Evolutionary conservation across 768 basidiomycete genomes (phyloP).

Genomic region (Tubosaeta sp.): DNA sequence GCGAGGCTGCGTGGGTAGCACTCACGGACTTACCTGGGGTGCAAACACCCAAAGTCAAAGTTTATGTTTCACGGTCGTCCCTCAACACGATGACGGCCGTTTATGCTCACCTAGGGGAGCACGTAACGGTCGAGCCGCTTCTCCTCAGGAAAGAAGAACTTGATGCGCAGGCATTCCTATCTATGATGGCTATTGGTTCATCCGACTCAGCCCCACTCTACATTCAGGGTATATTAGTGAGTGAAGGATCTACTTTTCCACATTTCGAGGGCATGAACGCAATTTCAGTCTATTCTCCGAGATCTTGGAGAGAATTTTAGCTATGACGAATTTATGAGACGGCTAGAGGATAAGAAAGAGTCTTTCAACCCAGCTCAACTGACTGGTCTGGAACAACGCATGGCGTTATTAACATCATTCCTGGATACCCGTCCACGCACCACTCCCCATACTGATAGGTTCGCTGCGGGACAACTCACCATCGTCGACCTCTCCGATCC

Average conservation of each 20-base stretch:
- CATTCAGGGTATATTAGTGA: conserved; percentile 62
- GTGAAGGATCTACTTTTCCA: conserved; percentile 14
- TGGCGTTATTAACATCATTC: conserved; percentile 58
- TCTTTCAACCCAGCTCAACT: conserved; percentile 56
- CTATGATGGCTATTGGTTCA: conserved; percentile 69
- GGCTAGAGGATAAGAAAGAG: conserved; percentile 43
- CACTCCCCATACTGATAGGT: conserved; percentile 32
- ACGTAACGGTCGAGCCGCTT: conserved; percentile 52
- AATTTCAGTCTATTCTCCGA: conserved; percentile 51
- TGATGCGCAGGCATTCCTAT: conserved; percentile 63
- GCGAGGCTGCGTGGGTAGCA: conserved; percentile 63
- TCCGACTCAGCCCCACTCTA: conserved; percentile 63
- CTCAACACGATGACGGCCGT: conserved; percentile 56
- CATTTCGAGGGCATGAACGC: conserved; percentile 6
- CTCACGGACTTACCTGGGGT: conserved; percentile 33
- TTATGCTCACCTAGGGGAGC: conserved; percentile 47
- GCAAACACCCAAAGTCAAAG: conserved; percentile 33
- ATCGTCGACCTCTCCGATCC: conserved; percentile 72
- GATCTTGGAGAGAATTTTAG: conserved; percentile 58
- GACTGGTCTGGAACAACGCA: conserved; percentile 55
- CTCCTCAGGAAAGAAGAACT: conserved; percentile 55
- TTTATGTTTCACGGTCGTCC: conserved; percentile 60
- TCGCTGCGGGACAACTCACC: conserved; percentile 54
- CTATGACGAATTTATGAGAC: conserved; percentile 44
- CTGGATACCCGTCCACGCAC: conserved; percentile 31